A percentile compares a stretch with the other conserved stretches of the same genome.
These are phyloP conservation scores for Penicillium corylophilum DNA, from an alignment of 2,329 filamentous ascomycete species.

Conservation along the genomic window DNA sequence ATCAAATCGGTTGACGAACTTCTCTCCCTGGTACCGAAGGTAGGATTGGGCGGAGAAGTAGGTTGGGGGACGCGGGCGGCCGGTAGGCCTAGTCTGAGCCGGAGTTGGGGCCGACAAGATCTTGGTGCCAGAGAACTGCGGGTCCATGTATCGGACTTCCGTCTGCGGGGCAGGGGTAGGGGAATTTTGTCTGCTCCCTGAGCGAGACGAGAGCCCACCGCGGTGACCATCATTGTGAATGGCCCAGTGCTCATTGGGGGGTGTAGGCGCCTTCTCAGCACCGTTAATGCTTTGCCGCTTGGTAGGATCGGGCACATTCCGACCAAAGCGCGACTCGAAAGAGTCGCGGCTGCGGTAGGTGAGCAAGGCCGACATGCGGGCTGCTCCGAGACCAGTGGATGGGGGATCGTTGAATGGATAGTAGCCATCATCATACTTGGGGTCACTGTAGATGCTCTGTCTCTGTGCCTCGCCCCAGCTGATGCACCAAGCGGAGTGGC, in stretches of 20 bases:
- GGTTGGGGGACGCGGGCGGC: constrained; percentile 59
- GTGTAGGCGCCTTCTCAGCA: constrained; percentile 56
- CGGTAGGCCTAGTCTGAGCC: constrained; percentile 21
- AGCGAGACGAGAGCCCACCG: constrained; percentile 56
- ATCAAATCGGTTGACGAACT: constrained; percentile 96
- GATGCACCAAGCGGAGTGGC: constrained; percentile 60
- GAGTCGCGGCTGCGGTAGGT: constrained; percentile 97
- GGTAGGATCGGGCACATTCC: constrained; percentile 84
- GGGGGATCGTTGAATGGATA: constrained; percentile 87
- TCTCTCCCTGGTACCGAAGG: constrained; percentile 90
- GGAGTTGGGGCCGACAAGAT: constrained; percentile 44
- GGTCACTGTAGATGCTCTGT: constrained; percentile 86
- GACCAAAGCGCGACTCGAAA: constrained; percentile 91
- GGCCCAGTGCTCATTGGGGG: constrained; percentile 70
- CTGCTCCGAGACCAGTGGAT: constrained; percentile 80
- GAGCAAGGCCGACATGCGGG: constrained; percentile 92
- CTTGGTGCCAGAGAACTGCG: constrained; percentile 69
- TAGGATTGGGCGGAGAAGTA: constrained; percentile 99
- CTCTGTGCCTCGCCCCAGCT: constrained; percentile 60
- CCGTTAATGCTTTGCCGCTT: constrained; percentile 81
- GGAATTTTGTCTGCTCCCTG: constrained; percentile 36
- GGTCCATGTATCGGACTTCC: constrained; percentile 54
- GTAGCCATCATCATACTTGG: constrained; percentile 97
- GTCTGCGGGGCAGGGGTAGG: constrained; percentile 24
- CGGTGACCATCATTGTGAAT: constrained; percentile 82